These are phyloP conservation scores for Curvularia spicifera DNA, from an alignment of 2,329 filamentous ascomycete genomes.

Conservation along the genomic window DNA sequence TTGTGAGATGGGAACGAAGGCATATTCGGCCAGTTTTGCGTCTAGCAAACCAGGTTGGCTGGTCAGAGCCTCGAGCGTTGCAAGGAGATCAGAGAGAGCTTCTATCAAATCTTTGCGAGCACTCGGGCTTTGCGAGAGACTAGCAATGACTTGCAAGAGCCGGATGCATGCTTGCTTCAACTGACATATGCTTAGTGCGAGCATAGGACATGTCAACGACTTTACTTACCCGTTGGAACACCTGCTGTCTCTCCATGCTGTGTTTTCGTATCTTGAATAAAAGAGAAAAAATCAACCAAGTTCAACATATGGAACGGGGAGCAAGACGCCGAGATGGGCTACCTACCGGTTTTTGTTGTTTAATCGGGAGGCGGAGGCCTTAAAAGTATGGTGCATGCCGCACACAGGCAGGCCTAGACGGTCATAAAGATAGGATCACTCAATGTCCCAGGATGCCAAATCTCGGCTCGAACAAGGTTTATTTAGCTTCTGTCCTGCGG, in stretches of 20 bases:
- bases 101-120: conserved; percentile 56
- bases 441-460: neutral
- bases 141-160: conserved; percentile 62
- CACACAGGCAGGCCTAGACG: neutral
- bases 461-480: neutral
- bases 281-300: neutral
- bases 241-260: conserved; percentile 47
- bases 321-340: neutral
- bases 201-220: neutral
- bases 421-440: neutral
- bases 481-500: neutral
- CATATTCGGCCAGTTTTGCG: conserved; percentile 86
- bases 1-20: conserved; percentile 90
- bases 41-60: conserved; percentile 63
- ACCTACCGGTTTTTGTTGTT: neutral
- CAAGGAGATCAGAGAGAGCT: conserved; percentile 56
- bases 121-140: conserved; percentile 55
- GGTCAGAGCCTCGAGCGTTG: conserved; percentile 46
- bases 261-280: neutral
- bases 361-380: neutral
- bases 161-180: conserved; percentile 66
- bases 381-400: neutral
- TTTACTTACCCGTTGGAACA: conserved; percentile 48
- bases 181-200: conserved; percentile 40
- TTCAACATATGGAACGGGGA: neutral